phyloP scores from a whole-genome alignment of 2,329 filamentous ascomycete species.

The Penicillium expansum region DNA sequence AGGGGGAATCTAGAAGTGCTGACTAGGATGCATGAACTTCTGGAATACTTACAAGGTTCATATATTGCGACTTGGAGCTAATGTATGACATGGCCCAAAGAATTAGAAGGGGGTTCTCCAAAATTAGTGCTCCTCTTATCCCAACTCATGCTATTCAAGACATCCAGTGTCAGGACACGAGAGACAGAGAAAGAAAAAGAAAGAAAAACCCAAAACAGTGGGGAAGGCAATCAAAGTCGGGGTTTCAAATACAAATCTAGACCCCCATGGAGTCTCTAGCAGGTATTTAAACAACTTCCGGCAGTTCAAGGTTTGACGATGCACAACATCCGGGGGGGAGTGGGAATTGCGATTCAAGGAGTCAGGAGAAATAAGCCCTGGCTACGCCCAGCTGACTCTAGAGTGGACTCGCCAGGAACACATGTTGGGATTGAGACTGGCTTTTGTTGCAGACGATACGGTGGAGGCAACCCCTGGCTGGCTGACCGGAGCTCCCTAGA shows the following conservation, averaged over 20 bases:
- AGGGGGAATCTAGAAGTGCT: neutral
- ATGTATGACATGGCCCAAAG: neutral
- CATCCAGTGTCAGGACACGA: neutral
- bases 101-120: neutral
- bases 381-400: constrained; percentile 11
- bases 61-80: neutral
- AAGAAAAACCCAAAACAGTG: neutral
- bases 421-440: constrained; percentile 22
- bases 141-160: neutral
- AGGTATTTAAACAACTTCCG: constrained; percentile 9
- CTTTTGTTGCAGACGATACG: constrained; percentile 10
- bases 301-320: constrained; percentile 19
- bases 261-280: neutral
- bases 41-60: constrained; percentile 11
- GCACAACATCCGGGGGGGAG: constrained; percentile 19
- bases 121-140: neutral
- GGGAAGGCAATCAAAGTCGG: neutral
- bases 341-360: constrained; percentile 12
- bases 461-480: constrained; percentile 3
- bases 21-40: constrained; percentile 13
- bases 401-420: constrained; percentile 19
- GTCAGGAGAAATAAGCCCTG: constrained; percentile 3
- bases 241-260: constrained; percentile 13
- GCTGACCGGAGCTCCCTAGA: neutral
- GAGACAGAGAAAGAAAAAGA: neutral